These are phyloP conservation scores for Claviceps sp. DNA, from an alignment of 2,329 filamentous ascomycete genomes.

Conservation along the genomic window DNA sequence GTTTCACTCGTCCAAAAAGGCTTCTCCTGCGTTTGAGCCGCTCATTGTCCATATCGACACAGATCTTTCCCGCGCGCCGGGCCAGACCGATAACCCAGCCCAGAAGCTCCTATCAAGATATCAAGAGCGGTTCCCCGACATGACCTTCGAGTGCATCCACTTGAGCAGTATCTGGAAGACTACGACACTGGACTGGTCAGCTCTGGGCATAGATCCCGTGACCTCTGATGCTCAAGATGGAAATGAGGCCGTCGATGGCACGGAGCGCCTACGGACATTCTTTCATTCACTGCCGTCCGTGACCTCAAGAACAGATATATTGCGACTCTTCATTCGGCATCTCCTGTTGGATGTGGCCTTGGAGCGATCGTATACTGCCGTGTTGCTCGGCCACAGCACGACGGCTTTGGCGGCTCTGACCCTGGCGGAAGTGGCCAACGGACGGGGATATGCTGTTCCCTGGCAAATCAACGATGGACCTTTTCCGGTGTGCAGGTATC, in stretches of 20 bases:
- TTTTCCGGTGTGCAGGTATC: conserved; percentile 21
- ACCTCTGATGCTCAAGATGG: not conserved
- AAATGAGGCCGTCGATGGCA: conserved; percentile 9
- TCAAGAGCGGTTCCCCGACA: conserved; percentile 48
- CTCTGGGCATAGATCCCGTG: conserved; percentile 19
- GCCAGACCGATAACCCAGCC: conserved; percentile 18
- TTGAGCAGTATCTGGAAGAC: conserved; percentile 49
- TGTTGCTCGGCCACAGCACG: conserved; percentile 77
- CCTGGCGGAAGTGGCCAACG: conserved; percentile 80
- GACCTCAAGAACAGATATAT: conserved; percentile 63
- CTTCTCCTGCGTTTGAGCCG: conserved; percentile 54
- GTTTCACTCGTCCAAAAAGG: conserved; percentile 50
- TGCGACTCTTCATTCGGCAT: conserved; percentile 56
- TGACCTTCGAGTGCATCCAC: conserved; percentile 48
- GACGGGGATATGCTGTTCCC: conserved; percentile 69
- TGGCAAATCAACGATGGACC: conserved; percentile 70
- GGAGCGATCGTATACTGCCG: conserved; percentile 45
- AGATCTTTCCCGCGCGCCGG: conserved; percentile 14
- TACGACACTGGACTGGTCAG: conserved; percentile 38
- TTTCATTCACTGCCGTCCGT: conserved; percentile 53
- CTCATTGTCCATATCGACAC: conserved; percentile 43
- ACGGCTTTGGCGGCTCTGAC: conserved; percentile 78
- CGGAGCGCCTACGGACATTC: conserved; percentile 37
- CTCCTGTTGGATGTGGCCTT: conserved; percentile 55
- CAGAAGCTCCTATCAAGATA: conserved; percentile 37